These are phyloP conservation scores for Physocladia obscura DNA, from an alignment of 192 early-diverging fungal species.

Conservation along the genomic window DNA sequence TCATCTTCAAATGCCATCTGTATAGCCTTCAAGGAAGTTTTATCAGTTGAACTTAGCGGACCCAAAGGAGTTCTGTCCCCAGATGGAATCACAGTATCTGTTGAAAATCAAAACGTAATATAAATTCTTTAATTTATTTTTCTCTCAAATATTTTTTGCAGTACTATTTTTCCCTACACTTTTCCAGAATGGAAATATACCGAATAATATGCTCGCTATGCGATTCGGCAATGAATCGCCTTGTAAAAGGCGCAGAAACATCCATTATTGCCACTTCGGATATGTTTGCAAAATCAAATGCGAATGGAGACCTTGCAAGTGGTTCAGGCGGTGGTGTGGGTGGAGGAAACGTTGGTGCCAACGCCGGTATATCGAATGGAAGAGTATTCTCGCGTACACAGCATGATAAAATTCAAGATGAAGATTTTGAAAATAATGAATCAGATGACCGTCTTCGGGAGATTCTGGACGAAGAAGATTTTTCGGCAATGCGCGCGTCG, in stretches of 20 bases:
- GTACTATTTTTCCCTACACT: conserved; percentile 48
- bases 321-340: conserved; percentile 42
- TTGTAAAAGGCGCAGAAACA: conserved; percentile 58
- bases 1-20: conserved; percentile 1
- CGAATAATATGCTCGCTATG: conserved; percentile 40
- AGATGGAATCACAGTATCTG: conserved; percentile 48
- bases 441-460: conserved; percentile 7
- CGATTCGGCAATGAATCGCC: conserved; percentile 57
- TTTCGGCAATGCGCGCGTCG: conserved; percentile 37
- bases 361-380: too few species aligned
- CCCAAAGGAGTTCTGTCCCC: conserved; percentile 45
- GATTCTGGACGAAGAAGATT: conserved; percentile 49
- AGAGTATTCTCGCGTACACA: conserved; percentile 35
- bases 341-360: conserved; percentile 1
- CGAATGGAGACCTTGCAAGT: conserved; percentile 53
- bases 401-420: too few species aligned
- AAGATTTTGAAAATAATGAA: conserved; percentile 25
- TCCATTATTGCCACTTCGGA: conserved; percentile 51
- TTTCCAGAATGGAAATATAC: conserved; percentile 54
- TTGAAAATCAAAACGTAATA: conserved; percentile 34
- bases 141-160: conserved; percentile 15
- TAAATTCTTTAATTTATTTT: neutral
- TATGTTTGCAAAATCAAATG: conserved; percentile 57
- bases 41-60: conserved; percentile 39
- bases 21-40: conserved; percentile 44